Conservation (phyloP, 345 rosid species). For the Dimocarpus longan region DNA sequence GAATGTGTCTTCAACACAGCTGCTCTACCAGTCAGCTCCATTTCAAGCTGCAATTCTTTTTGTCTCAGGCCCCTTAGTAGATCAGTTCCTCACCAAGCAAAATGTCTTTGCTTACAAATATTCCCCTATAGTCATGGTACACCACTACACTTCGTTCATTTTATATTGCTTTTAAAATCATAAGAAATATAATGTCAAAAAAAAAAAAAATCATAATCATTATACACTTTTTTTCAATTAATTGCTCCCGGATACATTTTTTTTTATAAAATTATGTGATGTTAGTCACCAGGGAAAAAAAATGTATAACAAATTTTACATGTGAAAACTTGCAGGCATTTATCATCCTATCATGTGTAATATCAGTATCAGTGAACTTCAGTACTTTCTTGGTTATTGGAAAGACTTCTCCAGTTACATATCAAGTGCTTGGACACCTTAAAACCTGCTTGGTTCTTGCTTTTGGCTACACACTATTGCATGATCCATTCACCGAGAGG, state of each 20-base stretch:
- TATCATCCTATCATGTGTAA: slow-evolving; percentile 79
- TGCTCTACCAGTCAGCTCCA: slow-evolving; percentile 96
- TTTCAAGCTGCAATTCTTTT: slow-evolving; percentile 98
- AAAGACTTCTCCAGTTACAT: slow-evolving; percentile 97
- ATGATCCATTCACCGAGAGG: slow-evolving; percentile 86
- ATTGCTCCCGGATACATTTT: background rate
- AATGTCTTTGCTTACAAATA: slow-evolving; percentile 86
- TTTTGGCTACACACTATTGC: slow-evolving; percentile 85
- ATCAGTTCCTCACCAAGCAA: slow-evolving; percentile 77
- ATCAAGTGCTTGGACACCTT: slow-evolving; percentile 97
- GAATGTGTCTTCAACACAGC: slow-evolving; percentile 93
- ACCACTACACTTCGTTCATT: background rate
- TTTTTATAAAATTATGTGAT: background rate
- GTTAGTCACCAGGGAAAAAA: background rate
- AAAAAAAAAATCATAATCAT: no score
- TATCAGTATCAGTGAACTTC: slow-evolving; percentile 94
- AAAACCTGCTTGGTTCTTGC: slow-evolving; percentile 93
- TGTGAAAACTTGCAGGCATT: slow-evolving; percentile 55
- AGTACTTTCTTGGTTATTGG: slow-evolving; percentile 98
- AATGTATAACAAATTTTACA: background rate
- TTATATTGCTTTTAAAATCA: background rate
- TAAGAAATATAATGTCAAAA: no score
- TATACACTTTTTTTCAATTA: no score
- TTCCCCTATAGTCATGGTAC: slow-evolving; percentile 77
- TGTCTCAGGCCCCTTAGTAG: slow-evolving; percentile 93